phyloP scores from a whole-genome alignment of 163 green algal genomes.

The Chlamydomonas reinhardtii region DNA sequence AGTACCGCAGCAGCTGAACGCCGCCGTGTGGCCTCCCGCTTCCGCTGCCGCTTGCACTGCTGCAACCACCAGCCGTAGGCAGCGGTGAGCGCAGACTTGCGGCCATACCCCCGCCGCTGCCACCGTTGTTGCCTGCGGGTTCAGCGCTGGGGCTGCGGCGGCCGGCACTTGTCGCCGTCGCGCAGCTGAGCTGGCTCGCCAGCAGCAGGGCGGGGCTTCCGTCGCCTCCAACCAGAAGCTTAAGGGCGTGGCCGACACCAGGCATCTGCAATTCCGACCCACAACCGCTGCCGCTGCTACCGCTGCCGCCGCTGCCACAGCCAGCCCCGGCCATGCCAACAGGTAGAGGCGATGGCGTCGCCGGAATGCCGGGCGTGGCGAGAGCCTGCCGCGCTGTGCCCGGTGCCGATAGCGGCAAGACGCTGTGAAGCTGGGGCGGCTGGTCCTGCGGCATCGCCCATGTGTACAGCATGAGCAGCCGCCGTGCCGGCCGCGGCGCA shows the following conservation, averaged over 20 bases:
- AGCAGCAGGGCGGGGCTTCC: conserved; percentile 8
- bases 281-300: too few relatives aligned
- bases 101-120: too few relatives aligned
- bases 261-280: neutral
- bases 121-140: too few relatives aligned
- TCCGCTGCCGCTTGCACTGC: neutral
- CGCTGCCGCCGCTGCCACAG: too few relatives aligned
- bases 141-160: too few relatives aligned
- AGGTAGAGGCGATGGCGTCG: too few relatives aligned
- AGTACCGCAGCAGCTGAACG: conserved; percentile 21
- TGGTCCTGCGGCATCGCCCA: neutral
- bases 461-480: conserved; percentile 1
- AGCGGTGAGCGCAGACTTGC: too few relatives aligned
- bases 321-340: too few relatives aligned
- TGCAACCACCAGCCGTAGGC: neutral
- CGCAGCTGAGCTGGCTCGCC: neutral
- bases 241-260: neutral
- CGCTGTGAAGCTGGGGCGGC: conserved; percentile 18
- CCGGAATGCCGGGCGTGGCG: too few relatives aligned
- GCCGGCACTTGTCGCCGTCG: too few relatives aligned
- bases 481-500: neutral
- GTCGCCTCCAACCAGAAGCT: neutral
- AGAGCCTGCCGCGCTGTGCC: too few relatives aligned
- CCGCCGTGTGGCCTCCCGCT: neutral
- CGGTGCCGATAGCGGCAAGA: neutral